phyloP scores from a whole-genome alignment of 257 asterid genomes.

The Capsicum rhomboideum region DNA sequence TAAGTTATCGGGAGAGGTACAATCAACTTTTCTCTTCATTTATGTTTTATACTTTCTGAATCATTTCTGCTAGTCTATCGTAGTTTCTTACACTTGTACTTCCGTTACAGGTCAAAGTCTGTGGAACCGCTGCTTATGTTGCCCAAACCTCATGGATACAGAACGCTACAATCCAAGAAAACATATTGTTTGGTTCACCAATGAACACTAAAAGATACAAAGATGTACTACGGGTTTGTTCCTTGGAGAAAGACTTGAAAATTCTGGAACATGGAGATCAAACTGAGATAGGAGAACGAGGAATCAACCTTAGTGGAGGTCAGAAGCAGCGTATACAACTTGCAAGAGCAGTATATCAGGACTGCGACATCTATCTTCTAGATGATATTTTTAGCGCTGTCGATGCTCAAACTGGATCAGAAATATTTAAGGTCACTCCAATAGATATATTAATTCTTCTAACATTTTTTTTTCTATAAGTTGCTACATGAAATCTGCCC shows the following conservation, averaged over 20 bases:
- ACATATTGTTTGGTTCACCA: constrained; percentile 56
- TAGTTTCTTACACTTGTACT: not conserved
- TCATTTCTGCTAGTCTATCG: not conserved
- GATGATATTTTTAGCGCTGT: constrained; percentile 76
- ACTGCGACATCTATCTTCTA: constrained; percentile 57
- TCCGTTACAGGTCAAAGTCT: constrained; percentile 42
- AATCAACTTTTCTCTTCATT: too few species aligned
- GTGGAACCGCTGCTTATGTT: constrained; percentile 64
- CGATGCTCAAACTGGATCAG: constrained; percentile 83
- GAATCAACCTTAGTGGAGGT: constrained; percentile 73
- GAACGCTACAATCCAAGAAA: constrained; percentile 57
- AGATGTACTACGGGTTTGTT: constrained; percentile 39
- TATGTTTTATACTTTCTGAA: not conserved
- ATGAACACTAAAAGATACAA: constrained; percentile 41
- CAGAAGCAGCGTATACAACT: constrained; percentile 76
- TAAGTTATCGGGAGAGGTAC: constrained; percentile 53
- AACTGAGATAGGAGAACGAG: constrained; percentile 74
- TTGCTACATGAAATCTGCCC: not conserved
- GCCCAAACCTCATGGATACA: constrained; percentile 72
- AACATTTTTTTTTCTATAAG: not conserved
- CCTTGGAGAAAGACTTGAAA: constrained; percentile 59
- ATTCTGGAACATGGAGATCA: constrained; percentile 50
- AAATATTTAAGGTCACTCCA: constrained; percentile 52
- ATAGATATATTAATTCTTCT: not conserved
- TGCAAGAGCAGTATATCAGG: constrained; percentile 74